A percentile compares a stretch with the other conserved stretches of the same genome.
Evolutionary conservation across 495 filamentous ascomycete species (phyloP).

Genomic region (Tuber brumale): DNA sequence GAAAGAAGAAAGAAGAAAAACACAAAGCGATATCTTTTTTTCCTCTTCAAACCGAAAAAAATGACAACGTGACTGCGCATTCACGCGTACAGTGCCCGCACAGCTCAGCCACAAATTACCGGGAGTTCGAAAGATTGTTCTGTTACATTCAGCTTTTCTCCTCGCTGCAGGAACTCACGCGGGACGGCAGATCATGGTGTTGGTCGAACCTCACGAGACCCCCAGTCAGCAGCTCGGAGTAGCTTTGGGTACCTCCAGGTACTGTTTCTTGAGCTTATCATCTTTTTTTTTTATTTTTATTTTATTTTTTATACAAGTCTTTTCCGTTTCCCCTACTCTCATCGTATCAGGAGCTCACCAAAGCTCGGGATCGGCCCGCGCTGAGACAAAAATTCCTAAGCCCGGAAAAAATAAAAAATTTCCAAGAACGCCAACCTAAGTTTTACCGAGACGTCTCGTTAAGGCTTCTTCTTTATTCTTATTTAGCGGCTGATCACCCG

Average conservation of each 20-base stretch:
- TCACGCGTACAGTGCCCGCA: background rate
- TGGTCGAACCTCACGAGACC: constrained; percentile 32
- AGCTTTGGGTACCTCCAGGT: background rate
- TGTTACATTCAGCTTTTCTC: constrained; percentile 20
- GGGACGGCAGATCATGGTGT: constrained; percentile 26
- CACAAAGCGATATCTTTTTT: background rate
- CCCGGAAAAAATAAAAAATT: background rate
- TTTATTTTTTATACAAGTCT: background rate
- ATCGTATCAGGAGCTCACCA: background rate
- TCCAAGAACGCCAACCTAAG: background rate
- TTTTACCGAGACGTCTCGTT: constrained; percentile 31
- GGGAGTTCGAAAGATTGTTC: constrained; percentile 26
- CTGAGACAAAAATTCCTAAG: constrained; percentile 22
- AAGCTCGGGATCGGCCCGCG: constrained; percentile 33
- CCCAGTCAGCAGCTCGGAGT: constrained; percentile 12
- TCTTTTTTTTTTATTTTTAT: background rate
- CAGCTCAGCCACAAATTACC: constrained; percentile 30
- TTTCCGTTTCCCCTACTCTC: background rate
- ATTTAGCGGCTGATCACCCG: constrained; percentile 33
- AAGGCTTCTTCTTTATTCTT: constrained; percentile 3
- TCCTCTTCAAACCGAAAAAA: background rate
- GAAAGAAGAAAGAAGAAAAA: background rate
- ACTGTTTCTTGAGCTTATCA: background rate
- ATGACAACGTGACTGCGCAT: constrained; percentile 23
- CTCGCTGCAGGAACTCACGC: constrained; percentile 24